Conservation (phyloP, 2,329 filamentous ascomycete species). For the Beauveria rudraprayagi region DNA sequence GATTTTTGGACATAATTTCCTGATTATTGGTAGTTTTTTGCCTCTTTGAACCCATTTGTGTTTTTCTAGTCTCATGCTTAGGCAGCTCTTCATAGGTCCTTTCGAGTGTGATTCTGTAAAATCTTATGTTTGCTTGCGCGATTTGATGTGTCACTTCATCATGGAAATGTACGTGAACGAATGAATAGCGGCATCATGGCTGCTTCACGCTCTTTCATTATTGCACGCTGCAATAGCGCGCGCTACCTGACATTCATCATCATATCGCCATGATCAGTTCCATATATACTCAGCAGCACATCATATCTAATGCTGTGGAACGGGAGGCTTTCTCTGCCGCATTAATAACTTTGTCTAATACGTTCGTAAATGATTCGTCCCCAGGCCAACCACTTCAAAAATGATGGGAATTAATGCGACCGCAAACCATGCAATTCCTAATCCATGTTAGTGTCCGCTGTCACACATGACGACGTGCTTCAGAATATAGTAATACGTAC, state of each 20-base stretch:
- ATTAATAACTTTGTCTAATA: conserved; percentile 9
- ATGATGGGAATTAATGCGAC: conserved; percentile 66
- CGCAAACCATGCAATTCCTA: conserved; percentile 77
- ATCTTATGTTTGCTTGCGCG: background rate
- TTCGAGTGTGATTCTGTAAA: background rate
- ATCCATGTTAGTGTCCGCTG: background rate
- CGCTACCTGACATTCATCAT: background rate
- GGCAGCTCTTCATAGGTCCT: no score
- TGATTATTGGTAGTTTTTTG: accelerated
- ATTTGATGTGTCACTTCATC: conserved; percentile 12
- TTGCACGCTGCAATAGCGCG: background rate
- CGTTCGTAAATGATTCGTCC: conserved; percentile 31
- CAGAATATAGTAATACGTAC: conserved; percentile 39
- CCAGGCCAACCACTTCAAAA: conserved; percentile 54
- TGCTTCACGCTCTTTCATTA: background rate
- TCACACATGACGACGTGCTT: background rate
- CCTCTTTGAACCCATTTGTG: no score
- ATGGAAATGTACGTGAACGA: conserved; percentile 10
- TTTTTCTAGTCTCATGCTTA: background rate
- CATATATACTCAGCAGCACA: background rate
- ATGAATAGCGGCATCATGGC: background rate
- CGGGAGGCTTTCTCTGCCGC: background rate
- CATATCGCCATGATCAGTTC: background rate
- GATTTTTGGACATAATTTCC: background rate
- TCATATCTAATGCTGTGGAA: background rate